These are phyloP conservation scores for Pochonia chlamydosporia DNA, from an alignment of 2,329 filamentous ascomycete species.

Conservation along the genomic window DNA sequence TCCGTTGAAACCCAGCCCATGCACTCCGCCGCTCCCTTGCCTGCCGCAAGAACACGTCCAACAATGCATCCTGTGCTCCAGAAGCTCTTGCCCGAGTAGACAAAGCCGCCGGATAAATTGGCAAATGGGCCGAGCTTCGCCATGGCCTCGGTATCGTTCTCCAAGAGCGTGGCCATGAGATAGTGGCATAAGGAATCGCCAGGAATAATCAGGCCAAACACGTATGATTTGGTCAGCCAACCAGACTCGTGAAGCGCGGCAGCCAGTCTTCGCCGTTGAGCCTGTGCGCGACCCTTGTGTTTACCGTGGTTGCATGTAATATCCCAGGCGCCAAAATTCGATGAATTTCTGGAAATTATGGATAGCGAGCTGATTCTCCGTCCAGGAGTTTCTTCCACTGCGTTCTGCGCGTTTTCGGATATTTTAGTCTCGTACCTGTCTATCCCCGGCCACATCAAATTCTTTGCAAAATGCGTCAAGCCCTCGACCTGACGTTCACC, in stretches of 20 bases:
- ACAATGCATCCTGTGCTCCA: slow-evolving; percentile 64
- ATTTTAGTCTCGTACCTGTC: slow-evolving; percentile 45
- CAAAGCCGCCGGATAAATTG: slow-evolving; percentile 58
- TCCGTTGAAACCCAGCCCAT: slow-evolving; percentile 65
- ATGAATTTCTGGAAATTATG: slow-evolving; percentile 31
- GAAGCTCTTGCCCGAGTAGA: slow-evolving; percentile 59
- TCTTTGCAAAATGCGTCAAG: slow-evolving; percentile 57
- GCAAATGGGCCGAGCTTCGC: slow-evolving; percentile 53
- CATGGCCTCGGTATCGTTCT: slow-evolving; percentile 57
- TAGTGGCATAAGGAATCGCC: slow-evolving; percentile 58
- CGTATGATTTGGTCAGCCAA: slow-evolving; percentile 63
- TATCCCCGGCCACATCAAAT: slow-evolving; percentile 57
- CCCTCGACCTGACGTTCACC: slow-evolving; percentile 55
- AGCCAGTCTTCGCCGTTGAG: slow-evolving; percentile 47
- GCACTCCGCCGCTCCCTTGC: slow-evolving; percentile 56
- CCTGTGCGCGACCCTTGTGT: slow-evolving; percentile 26
- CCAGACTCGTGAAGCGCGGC: slow-evolving; percentile 54
- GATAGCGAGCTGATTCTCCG: slow-evolving; percentile 29
- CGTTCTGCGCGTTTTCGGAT: slow-evolving; percentile 39
- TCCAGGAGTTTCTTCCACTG: slow-evolving; percentile 28
- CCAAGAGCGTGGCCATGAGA: slow-evolving; percentile 59
- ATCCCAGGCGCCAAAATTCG: slow-evolving; percentile 41
- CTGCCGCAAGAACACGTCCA: slow-evolving; percentile 58
- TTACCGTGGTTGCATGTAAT: slow-evolving; percentile 23
- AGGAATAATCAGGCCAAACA: slow-evolving; percentile 59